Evolutionary conservation across 139 green algal species (phyloP).

Genomic region (Pleodorina starrii): DNA sequence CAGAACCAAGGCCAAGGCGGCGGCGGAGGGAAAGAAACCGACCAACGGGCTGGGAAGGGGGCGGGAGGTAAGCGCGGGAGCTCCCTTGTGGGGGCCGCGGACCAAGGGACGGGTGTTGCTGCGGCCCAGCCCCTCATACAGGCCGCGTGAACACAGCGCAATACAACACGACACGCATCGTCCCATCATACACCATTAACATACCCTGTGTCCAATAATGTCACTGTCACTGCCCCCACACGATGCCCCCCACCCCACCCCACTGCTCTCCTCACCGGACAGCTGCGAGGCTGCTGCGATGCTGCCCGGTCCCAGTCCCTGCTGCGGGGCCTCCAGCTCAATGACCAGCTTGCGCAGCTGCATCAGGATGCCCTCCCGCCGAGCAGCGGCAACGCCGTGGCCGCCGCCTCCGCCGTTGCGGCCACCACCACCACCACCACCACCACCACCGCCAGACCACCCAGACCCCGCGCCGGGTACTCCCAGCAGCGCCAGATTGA

Average conservation of each 20-base stretch:
- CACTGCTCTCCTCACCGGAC: conserved; percentile 26
- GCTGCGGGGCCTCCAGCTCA: conserved; percentile 64
- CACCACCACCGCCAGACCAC: background rate
- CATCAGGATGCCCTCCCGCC: background rate
- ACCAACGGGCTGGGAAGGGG: too few relatives aligned
- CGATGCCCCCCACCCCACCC: too few relatives aligned
- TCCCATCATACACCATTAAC: too few relatives aligned
- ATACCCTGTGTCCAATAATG: too few relatives aligned
- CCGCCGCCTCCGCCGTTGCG: background rate
- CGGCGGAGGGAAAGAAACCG: background rate
- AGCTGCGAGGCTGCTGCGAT: background rate
- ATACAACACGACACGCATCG: too few relatives aligned
- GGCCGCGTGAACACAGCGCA: too few relatives aligned
- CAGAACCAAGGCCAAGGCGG: too few relatives aligned
- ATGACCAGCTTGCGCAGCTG: conserved; percentile 76
- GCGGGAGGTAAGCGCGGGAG: too few relatives aligned
- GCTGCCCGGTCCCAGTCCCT: background rate
- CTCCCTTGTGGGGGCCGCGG: too few relatives aligned
- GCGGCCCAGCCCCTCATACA: too few relatives aligned
- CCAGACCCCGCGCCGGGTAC: background rate
- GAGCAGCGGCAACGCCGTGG: background rate
- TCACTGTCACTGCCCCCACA: too few relatives aligned
- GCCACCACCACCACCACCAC: background rate
- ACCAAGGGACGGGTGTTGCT: too few relatives aligned
- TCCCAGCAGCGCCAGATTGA: conserved; percentile 70